Evolutionary conservation across 2,329 filamentous ascomycete genomes (phyloP).

Genomic region (Nothophoma quercina): DNA sequence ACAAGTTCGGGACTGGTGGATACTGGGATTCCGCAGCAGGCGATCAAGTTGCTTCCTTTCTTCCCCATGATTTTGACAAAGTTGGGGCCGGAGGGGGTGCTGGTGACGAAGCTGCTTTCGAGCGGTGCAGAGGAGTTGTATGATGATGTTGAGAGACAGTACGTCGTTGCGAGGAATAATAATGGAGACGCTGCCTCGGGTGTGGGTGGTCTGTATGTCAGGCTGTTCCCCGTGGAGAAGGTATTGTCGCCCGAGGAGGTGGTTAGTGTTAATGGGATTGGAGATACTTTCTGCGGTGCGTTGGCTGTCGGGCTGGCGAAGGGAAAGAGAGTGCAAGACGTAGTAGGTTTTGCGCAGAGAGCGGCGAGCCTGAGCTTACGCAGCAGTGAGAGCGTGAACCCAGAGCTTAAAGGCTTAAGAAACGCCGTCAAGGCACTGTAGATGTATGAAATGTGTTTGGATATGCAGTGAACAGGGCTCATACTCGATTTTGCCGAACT

Average conservation of each 20-base stretch:
- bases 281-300: slow-evolving; percentile 90
- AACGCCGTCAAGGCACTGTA: not conserved
- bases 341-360: slow-evolving; percentile 81
- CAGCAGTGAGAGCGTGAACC: slow-evolving; percentile 76
- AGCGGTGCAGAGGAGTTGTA: slow-evolving; percentile 72
- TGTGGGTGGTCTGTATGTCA: slow-evolving; percentile 82
- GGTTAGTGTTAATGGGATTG: slow-evolving; percentile 91
- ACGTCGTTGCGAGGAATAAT: slow-evolving; percentile 70
- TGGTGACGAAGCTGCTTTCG: slow-evolving; percentile 75
- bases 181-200: slow-evolving; percentile 58
- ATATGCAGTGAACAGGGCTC: too few species aligned
- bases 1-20: slow-evolving; percentile 74
- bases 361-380: slow-evolving; percentile 81
- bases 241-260: slow-evolving; percentile 68
- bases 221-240: slow-evolving; percentile 70
- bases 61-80: slow-evolving; percentile 87
- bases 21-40: slow-evolving; percentile 81
- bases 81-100: slow-evolving; percentile 76
- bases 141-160: slow-evolving; percentile 68
- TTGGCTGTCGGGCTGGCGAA: slow-evolving; percentile 77
- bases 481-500: too few species aligned
- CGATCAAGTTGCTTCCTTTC: slow-evolving; percentile 84
- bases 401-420: slow-evolving; percentile 54
- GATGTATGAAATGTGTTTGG: too few species aligned
- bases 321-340: slow-evolving; percentile 62